phyloP scores from a whole-genome alignment of 2,329 filamentous ascomycete species.

The Xylaria arbuscula region DNA sequence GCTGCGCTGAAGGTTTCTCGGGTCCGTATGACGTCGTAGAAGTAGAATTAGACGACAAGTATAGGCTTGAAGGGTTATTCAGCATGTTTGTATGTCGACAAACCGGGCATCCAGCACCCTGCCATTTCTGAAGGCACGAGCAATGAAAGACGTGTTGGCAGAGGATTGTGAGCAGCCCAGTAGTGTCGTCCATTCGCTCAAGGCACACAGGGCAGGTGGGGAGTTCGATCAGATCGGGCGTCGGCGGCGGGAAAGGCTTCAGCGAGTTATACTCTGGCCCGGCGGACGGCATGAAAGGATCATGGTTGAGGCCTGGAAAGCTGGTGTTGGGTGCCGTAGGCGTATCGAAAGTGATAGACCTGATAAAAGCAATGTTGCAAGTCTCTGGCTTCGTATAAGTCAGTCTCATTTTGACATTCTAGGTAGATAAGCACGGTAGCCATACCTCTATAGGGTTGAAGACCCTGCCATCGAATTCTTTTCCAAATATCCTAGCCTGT shows the following conservation, averaged over 20 bases:
- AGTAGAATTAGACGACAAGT: constrained; percentile 39
- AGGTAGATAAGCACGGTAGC: constrained; percentile 33
- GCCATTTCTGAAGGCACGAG: constrained; percentile 95
- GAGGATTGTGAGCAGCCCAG: constrained; percentile 91
- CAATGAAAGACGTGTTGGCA: constrained; percentile 99
- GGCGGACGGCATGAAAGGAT: constrained; percentile 69
- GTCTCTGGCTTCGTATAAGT: constrained; percentile 77
- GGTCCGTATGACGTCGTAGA: constrained; percentile 53
- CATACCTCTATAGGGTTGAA: constrained; percentile 91
- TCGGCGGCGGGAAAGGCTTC: constrained; percentile 73
- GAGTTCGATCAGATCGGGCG: constrained; percentile 86
- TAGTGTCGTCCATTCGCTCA: constrained; percentile 98
- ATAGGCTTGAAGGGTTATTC: constrained; percentile 37
- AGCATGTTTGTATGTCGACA: constrained; percentile 82
- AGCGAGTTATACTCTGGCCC: constrained; percentile 57
- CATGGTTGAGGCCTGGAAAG: constrained; percentile 70
- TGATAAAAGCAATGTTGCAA: constrained; percentile 94
- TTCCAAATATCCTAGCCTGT: constrained; percentile 82
- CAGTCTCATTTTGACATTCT: constrained; percentile 38
- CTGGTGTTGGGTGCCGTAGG: constrained; percentile 61
- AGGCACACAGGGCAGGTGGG: constrained; percentile 97
- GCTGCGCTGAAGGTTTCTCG: constrained; percentile 62
- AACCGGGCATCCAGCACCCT: constrained; percentile 91
- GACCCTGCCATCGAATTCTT: constrained; percentile 89
- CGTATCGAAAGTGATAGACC: constrained; percentile 85